These are phyloP conservation scores for Alternaria sp. DNA, from an alignment of 2,329 filamentous ascomycete species.

Conservation along the genomic window DNA sequence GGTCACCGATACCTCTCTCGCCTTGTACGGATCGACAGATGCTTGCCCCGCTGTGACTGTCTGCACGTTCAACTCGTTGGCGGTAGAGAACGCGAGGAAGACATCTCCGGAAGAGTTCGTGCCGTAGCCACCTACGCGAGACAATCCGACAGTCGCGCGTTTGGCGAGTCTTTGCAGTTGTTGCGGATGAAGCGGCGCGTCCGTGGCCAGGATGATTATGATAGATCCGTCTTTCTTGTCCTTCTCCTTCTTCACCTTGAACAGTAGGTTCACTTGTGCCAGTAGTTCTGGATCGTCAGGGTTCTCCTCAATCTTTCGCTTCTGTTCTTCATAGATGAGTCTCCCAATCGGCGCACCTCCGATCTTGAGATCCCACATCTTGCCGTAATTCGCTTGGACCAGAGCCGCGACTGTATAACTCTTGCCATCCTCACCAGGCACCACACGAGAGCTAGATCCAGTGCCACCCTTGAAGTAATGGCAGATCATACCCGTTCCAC, in stretches of 20 bases:
- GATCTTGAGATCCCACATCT: slow-evolving; percentile 62
- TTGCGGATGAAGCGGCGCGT: slow-evolving; percentile 64
- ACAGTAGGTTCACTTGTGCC: slow-evolving; percentile 35
- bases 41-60: slow-evolving; percentile 33
- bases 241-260: slow-evolving; percentile 44
- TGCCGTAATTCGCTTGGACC: slow-evolving; percentile 71
- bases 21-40: slow-evolving; percentile 43
- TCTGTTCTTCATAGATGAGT: slow-evolving; percentile 58
- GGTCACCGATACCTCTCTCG: slow-evolving; percentile 54
- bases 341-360: slow-evolving; percentile 67
- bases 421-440: slow-evolving; percentile 45
- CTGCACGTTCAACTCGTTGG: slow-evolving; percentile 58
- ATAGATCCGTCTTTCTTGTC: slow-evolving; percentile 68
- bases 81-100: slow-evolving; percentile 71
- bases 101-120: slow-evolving; percentile 70
- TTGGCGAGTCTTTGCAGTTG: slow-evolving; percentile 66
- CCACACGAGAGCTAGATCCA: slow-evolving; percentile 64
- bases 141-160: slow-evolving; percentile 67
- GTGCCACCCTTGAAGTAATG: slow-evolving; percentile 73
- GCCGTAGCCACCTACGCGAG: slow-evolving; percentile 67
- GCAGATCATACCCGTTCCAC: slow-evolving; percentile 72
- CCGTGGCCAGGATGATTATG: slow-evolving; percentile 67
- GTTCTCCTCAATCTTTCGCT: slow-evolving; percentile 44
- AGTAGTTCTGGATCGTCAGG: slow-evolving; percentile 34
- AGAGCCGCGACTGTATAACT: slow-evolving; percentile 67